These are phyloP conservation scores for Lyophyllum shimeji DNA, from an alignment of 768 basidiomycete species.

Conservation along the genomic window DNA sequence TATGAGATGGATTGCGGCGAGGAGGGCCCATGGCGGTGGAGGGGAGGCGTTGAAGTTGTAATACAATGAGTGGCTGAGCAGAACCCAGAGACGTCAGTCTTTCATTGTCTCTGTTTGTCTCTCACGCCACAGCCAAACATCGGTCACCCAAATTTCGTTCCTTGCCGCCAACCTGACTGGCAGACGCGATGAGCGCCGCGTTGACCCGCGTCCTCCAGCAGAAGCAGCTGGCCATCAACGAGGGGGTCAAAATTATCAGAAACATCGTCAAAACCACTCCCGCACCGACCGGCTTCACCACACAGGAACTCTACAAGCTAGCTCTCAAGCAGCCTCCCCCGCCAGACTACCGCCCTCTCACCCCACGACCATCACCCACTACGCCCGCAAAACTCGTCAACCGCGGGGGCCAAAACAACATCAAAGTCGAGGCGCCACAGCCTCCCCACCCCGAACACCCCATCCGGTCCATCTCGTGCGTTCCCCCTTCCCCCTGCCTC, in stretches of 20 bases:
- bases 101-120: slow-evolving; percentile 11
- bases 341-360: slow-evolving; percentile 23
- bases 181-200: slow-evolving; percentile 6
- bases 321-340: slow-evolving; percentile 28
- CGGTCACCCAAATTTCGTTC: slow-evolving; percentile 8
- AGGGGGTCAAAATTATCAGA: slow-evolving; percentile 29
- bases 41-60: neutral
- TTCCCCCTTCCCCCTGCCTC: neutral
- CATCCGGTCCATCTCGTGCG: slow-evolving; percentile 55
- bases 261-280: slow-evolving; percentile 26
- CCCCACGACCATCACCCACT: slow-evolving; percentile 4
- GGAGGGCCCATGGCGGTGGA: slow-evolving; percentile 28
- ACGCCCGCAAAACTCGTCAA: neutral
- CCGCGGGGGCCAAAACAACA: slow-evolving; percentile 2
- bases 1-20: slow-evolving; percentile 22
- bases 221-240: slow-evolving; percentile 15
- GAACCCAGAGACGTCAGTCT: neutral
- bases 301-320: slow-evolving; percentile 37
- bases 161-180: neutral
- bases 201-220: slow-evolving; percentile 6
- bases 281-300: slow-evolving; percentile 32
- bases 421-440: slow-evolving; percentile 6
- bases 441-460: slow-evolving; percentile 46
- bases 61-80: slow-evolving; percentile 3
- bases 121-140: slow-evolving; percentile 4